Conservation (phyloP, 768 basidiomycete genomes). For the Tricholoma sp. region DNA sequence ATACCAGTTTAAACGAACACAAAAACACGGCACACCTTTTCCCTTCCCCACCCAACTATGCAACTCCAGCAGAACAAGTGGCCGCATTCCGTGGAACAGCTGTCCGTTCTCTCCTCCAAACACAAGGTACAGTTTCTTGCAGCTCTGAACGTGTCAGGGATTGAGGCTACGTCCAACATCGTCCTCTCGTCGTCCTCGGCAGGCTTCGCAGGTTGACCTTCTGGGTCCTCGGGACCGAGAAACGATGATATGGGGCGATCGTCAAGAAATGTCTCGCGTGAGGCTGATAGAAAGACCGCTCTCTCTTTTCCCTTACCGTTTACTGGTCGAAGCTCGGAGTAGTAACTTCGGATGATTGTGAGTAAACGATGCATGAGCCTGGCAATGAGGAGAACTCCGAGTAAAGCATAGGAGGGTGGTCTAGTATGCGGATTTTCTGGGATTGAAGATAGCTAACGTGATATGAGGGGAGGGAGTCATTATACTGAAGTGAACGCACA, state of each 20-base stretch:
- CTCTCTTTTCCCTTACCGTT: slow-evolving; percentile 31
- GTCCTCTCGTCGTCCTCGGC: slow-evolving; percentile 73
- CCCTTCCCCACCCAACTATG: slow-evolving; percentile 83
- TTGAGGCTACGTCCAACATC: slow-evolving; percentile 50
- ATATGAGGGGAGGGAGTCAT: not conserved
- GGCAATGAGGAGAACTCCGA: slow-evolving; percentile 67
- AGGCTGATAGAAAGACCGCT: slow-evolving; percentile 15
- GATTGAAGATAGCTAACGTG: slow-evolving; percentile 63
- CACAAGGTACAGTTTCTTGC: slow-evolving; percentile 78
- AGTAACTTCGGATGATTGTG: slow-evolving; percentile 32
- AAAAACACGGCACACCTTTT: slow-evolving; percentile 51
- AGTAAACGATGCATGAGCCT: slow-evolving; percentile 62
- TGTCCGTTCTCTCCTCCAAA: slow-evolving; percentile 78
- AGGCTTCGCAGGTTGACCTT: slow-evolving; percentile 46
- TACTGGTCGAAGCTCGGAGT: slow-evolving; percentile 7
- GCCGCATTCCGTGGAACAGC: slow-evolving; percentile 82
- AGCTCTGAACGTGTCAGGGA: slow-evolving; percentile 48
- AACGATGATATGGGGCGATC: slow-evolving; percentile 55
- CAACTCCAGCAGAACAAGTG: slow-evolving; percentile 91
- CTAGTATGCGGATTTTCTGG: slow-evolving; percentile 66
- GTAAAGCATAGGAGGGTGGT: slow-evolving; percentile 83
- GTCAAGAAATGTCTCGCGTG: slow-evolving; percentile 47
- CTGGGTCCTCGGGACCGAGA: slow-evolving; percentile 45
- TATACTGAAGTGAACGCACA: slow-evolving; percentile 32
- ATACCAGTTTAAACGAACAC: not conserved